phyloP scores from a whole-genome alignment of 2,329 filamentous ascomycete genomes.

The Lasiodiplodia gonubiensis region DNA sequence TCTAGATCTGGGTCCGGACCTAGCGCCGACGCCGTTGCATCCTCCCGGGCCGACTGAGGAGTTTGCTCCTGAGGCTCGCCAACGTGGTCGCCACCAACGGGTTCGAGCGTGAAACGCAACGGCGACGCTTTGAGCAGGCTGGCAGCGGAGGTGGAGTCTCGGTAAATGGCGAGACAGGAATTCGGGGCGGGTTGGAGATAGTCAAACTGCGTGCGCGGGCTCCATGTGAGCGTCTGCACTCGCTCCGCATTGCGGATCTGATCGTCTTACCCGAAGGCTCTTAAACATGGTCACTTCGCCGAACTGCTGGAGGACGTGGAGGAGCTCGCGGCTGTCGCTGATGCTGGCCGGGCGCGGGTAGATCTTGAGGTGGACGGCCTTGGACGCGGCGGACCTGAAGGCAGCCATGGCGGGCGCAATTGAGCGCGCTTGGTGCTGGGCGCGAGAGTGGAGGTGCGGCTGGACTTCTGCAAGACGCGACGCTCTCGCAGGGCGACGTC shows the following conservation, averaged over 20 bases:
- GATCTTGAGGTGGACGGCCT: constrained; percentile 55
- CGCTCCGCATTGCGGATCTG: constrained; percentile 24
- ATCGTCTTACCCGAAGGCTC: constrained; percentile 46
- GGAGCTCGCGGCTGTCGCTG: constrained; percentile 56
- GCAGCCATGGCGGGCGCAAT: neutral
- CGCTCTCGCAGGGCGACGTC: neutral
- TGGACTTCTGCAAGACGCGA: constrained; percentile 11
- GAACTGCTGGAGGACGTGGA: constrained; percentile 55
- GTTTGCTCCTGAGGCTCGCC: constrained; percentile 19
- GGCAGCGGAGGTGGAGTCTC: constrained; percentile 47
- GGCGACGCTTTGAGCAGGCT: constrained; percentile 52
- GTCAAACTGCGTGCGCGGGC: constrained; percentile 38
- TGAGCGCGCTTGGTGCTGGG: neutral
- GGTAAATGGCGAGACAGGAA: constrained; percentile 54
- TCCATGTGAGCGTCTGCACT: constrained; percentile 27
- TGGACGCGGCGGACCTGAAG: constrained; percentile 34
- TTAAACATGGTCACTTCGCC: constrained; percentile 57
- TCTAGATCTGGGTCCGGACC: neutral
- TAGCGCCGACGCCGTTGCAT: neutral
- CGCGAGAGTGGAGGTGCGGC: constrained; percentile 14
- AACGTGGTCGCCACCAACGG: constrained; percentile 29
- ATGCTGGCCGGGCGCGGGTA: constrained; percentile 54
- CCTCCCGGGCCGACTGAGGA: neutral
- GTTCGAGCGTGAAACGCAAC: constrained; percentile 54
- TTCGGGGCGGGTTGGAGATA: constrained; percentile 50